A percentile compares a stretch with the other conserved stretches of the same genome.
These are phyloP conservation scores for Ophiostoma sp. DNA, from an alignment of 2,329 filamentous ascomycete genomes.

Conservation along the genomic window DNA sequence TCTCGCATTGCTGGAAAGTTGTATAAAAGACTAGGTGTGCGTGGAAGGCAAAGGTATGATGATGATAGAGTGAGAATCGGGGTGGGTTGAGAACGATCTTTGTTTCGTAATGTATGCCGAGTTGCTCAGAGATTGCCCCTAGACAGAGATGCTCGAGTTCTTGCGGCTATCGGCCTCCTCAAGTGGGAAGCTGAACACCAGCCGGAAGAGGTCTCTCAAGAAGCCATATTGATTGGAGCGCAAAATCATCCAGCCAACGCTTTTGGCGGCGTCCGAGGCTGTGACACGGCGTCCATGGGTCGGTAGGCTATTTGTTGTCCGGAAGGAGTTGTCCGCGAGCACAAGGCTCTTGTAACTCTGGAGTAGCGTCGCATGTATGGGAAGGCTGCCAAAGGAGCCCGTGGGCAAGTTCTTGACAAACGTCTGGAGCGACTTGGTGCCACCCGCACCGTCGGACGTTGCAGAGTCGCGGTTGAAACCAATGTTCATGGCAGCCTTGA, in stretches of 20 bases:
- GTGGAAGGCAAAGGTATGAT: not conserved
- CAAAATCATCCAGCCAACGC: conserved; percentile 72
- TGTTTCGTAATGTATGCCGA: not conserved
- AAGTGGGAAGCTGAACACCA: conserved; percentile 81
- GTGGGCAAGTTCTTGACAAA: conserved; percentile 76
- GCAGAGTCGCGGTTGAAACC: conserved; percentile 68
- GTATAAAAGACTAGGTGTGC: not conserved
- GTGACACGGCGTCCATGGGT: conserved; percentile 58
- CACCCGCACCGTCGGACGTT: conserved; percentile 45
- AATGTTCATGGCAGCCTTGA: conserved; percentile 82
- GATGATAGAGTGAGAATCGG: not conserved
- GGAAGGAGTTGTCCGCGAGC: conserved; percentile 68
- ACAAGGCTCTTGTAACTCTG: conserved; percentile 81
- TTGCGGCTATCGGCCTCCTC: conserved; percentile 74
- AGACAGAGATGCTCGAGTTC: conserved; percentile 62
- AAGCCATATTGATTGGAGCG: conserved; percentile 73
- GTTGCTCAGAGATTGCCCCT: not conserved
- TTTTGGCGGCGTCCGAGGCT: conserved; percentile 76
- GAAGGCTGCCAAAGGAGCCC: conserved; percentile 73
- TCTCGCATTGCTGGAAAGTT: conserved; percentile 20
- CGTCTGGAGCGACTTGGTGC: conserved; percentile 61
- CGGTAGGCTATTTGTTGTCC: conserved; percentile 55
- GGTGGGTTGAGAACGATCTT: not conserved
- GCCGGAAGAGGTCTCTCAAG: conserved; percentile 75
- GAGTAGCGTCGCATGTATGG: conserved; percentile 70